These are phyloP conservation scores for Lablab purpureus DNA, from an alignment of 306 rosid genomes.

Conservation along the genomic window DNA sequence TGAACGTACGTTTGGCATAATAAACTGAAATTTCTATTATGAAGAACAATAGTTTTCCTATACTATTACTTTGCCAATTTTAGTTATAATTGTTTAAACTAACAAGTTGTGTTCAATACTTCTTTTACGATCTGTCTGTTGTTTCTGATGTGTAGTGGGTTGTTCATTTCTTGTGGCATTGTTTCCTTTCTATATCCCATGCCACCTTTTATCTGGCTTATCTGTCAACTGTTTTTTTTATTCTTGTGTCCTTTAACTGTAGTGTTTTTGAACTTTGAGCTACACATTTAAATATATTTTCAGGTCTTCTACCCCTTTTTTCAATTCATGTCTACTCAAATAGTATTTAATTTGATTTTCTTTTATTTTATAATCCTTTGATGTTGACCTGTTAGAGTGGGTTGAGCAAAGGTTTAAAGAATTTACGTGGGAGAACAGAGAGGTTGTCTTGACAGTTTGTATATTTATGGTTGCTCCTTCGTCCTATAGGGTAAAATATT, in stretches of 20 bases:
- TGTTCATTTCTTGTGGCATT: not conserved
- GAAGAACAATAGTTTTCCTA: not conserved
- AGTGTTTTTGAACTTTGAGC: not conserved
- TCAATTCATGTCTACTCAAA: not conserved
- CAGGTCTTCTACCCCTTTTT: not conserved
- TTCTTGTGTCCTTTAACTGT: not conserved
- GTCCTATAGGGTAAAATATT: not conserved
- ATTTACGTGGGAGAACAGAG: conserved; percentile 11
- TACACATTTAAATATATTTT: not conserved
- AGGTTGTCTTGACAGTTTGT: not conserved
- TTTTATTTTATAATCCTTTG: conserved; percentile 31
- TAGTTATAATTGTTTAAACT: not conserved
- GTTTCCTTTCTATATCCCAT: not conserved
- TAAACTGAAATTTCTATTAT: not conserved
- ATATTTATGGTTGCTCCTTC: not conserved
- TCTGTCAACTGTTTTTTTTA: not conserved
- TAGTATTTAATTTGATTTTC: conserved; percentile 2
- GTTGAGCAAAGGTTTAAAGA: conserved; percentile 2
- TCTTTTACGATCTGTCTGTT: not conserved
- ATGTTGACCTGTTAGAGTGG: conserved; percentile 21
- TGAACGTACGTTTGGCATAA: not conserved
- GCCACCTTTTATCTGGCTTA: not conserved
- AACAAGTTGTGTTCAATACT: not conserved
- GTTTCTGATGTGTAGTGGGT: not conserved
- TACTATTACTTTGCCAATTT: not conserved